Evolutionary conservation across 73 alveolate genomes (phyloP), one percentile per base, ranked within the genome.

Genomic region (Symbiodinium natans): DNA sequence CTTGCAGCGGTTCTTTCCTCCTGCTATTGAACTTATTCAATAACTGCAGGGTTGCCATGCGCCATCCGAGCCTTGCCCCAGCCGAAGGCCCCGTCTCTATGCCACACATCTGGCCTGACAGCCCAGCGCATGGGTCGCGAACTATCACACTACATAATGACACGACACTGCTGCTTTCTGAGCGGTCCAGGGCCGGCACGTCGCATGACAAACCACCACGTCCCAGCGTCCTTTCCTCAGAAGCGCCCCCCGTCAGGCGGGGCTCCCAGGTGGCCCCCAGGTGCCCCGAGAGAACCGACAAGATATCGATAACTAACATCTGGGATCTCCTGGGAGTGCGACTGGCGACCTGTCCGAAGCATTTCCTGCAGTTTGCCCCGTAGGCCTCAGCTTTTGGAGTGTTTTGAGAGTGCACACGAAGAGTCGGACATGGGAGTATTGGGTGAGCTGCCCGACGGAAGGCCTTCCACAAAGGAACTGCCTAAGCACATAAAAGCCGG

Each of bases 201-300:
- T 92, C 36, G 98, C 82, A 68, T 92, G 98, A 73, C 98, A 92
- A 25, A 92, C 92, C 84, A 80, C 98, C 82, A 92, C 92, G 68
- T 92, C 98, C 98, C 98, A 92, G 94, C 56, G 19, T 23, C 43
- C 92, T 84, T 33, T 29, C 88, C 41, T 63, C 33, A 19, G 6
- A 48, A 17, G 63, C 63, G 17, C 23, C 63, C 23, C 17, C 63
- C 17, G 63, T n/a, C n/a, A n/a, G n/a, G n/a, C n/a, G n/a, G n/a
- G n/a, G n/a, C n/a, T n/a, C n/a, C n/a, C n/a, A n/a, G n/a, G n/a
- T n/a, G n/a, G n/a, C n/a, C n/a, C n/a, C n/a, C n/a, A n/a, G n/a
- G n/a, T n/a, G n/a, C n/a, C n/a, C n/a, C n/a, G n/a, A n/a, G n/a
- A n/a, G n/a, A n/a, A n/a, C n/a, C n/a, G n/a, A n/a, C n/a, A n/a